Evolutionary conservation across 768 basidiomycete genomes (phyloP), one percentile per base, ranked within the genome.

Genomic region (Amanita pallidorosea): DNA sequence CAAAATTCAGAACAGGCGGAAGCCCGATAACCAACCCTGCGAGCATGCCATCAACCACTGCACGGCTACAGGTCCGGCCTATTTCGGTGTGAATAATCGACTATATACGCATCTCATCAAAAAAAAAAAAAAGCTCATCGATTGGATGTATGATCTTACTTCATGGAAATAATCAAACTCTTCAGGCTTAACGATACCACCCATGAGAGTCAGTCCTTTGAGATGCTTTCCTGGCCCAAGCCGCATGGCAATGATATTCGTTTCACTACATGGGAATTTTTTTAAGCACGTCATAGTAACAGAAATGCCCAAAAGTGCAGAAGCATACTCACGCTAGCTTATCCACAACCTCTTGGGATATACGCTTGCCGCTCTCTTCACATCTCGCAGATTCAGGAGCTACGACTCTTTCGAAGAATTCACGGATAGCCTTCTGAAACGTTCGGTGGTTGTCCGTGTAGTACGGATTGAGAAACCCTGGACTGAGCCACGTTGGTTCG

Each of bases 121-220:
- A 22, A 27, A 5, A 23, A 23, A 23, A 23, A 23, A 23, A 23
- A 23, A 23, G 13, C 11, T 6, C 17, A 23, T 46, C 41, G 4
- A 7, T 8, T 35, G n/a, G 29, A 37, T 37, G 12, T n/a, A n/a
- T 5, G 11, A 31, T 58, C 9, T 42, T 51, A 83, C 85, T 72
- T 90, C 94, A 60, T 96, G 85, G 74, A 98, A 98, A 61, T 94
- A 93, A 64, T 96, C 89, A 58, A 87, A 97, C 57, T 93, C 84
- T 60, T 89, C 88, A 4, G 86, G 81, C 46, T 78, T 79, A 41
- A 89, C 75, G 17, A 80, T 65, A 9, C 90, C 91, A 23, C 80
- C 85, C 67, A 92, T 80, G 1, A 96, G 67, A 9, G 70, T 78
- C 35, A 79, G 74, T 0, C 92, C 90, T 61, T 86, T 70, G 18